Conservation (phyloP, 495 filamentous ascomycete genomes). For the Lepidopterella palustris region DNA sequence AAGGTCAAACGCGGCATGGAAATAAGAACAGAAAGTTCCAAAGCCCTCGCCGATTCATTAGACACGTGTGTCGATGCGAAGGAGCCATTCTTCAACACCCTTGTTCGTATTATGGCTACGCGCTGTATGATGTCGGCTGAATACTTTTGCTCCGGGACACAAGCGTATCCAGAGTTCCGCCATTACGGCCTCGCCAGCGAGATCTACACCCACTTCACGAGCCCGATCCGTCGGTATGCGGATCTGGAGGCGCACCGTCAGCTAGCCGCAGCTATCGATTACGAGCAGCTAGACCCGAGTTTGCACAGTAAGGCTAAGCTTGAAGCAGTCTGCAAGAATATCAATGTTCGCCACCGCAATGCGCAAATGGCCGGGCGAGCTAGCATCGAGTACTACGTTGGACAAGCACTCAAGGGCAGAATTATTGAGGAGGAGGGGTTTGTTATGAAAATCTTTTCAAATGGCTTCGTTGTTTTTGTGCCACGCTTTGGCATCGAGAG, state of each 20-base stretch:
- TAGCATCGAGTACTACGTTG: constrained; percentile 93
- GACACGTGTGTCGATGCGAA: constrained; percentile 71
- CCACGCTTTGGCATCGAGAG: constrained; percentile 93
- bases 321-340: constrained; percentile 92
- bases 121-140: constrained; percentile 99
- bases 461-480: constrained; percentile 93
- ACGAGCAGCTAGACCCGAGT: constrained; percentile 73
- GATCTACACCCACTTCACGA: constrained; percentile 99
- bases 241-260: constrained; percentile 91
- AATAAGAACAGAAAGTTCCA: constrained; percentile 74
- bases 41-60: constrained; percentile 82
- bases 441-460: constrained; percentile 93
- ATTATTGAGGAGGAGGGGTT: constrained; percentile 83
- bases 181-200: constrained; percentile 92
- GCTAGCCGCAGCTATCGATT: constrained; percentile 88
- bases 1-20: constrained; percentile 74
- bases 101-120: constrained; percentile 93
- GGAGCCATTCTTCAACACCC: constrained; percentile 98
- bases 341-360: constrained; percentile 95
- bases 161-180: constrained; percentile 86
- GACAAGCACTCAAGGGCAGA: constrained; percentile 83
- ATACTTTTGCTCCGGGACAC: constrained; percentile 92
- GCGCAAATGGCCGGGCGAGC: constrained; percentile 91
- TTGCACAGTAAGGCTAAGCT: constrained; percentile 72
- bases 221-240: constrained; percentile 92